Percentiles rank a stretch among this genome's conserved stretches.
These are phyloP conservation scores for Violaceomyces palustris DNA, from an alignment of 1,284 basidiomycete genomes.

Conservation along the genomic window DNA sequence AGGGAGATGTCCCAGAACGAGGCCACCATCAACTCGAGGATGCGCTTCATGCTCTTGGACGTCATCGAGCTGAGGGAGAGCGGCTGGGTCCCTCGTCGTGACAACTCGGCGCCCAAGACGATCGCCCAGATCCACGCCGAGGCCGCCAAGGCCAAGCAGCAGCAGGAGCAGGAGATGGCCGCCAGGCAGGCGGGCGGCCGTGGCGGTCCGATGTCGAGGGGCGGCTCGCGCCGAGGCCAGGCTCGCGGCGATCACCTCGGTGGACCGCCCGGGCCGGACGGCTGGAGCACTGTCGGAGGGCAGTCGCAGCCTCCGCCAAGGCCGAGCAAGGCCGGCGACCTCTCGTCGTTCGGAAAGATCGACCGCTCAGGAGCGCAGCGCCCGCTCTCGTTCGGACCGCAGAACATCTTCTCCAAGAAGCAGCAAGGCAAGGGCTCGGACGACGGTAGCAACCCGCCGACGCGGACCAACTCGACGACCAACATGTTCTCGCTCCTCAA, in stretches of 20 bases:
- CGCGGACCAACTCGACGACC: slow-evolving; percentile 69
- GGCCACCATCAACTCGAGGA: slow-evolving; percentile 71
- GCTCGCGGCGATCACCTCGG: slow-evolving; percentile 18
- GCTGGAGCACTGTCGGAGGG: slow-evolving; percentile 76
- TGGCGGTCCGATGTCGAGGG: slow-evolving; percentile 68
- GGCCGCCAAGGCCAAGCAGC: slow-evolving; percentile 56
- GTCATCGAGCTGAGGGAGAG: slow-evolving; percentile 80
- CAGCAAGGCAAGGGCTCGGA: slow-evolving; percentile 55
- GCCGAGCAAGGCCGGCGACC: slow-evolving; percentile 74
- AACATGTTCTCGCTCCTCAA: slow-evolving; percentile 69
- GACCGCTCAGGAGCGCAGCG: slow-evolving; percentile 49
- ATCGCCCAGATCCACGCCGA: slow-evolving; percentile 83
- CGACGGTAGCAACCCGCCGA: slow-evolving; percentile 62
- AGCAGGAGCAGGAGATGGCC: slow-evolving; percentile 30
- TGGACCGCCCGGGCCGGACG: too few relatives aligned
- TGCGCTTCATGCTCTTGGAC: slow-evolving; percentile 93
- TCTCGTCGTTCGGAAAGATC: slow-evolving; percentile 77
- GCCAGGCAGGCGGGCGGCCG: slow-evolving; percentile 58
- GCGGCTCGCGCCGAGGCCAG: slow-evolving; percentile 81
- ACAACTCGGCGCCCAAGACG: slow-evolving; percentile 74
- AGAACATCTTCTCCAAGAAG: slow-evolving; percentile 69
- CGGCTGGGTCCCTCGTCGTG: slow-evolving; percentile 73
- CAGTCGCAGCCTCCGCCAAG: slow-evolving; percentile 56
- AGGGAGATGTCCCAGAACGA: slow-evolving; percentile 68
- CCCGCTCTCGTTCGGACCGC: slow-evolving; percentile 64